Percentiles rank a stretch among this genome's conserved stretches.
These are phyloP conservation scores for Phyllosticta citriasiana DNA, from an alignment of 2,329 filamentous ascomycete species.

Conservation along the genomic window DNA sequence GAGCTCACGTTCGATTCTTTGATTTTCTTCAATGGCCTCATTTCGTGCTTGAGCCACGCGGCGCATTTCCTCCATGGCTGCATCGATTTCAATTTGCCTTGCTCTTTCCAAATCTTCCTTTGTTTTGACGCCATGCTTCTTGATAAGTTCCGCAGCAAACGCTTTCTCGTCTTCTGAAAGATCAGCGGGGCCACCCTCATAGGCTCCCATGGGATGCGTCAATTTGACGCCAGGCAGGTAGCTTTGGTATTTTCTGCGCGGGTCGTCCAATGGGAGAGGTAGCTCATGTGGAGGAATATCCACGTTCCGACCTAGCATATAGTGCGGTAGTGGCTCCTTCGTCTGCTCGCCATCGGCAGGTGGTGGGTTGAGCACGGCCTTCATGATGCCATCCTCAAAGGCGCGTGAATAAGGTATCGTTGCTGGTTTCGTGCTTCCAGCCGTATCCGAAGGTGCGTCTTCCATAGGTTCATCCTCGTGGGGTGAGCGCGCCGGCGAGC, in stretches of 20 bases:
- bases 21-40: constrained; percentile 31
- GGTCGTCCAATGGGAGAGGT: constrained; percentile 33
- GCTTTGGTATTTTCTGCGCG: constrained; percentile 32
- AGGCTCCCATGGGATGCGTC: constrained; percentile 37
- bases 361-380: constrained; percentile 26
- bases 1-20: constrained; percentile 33
- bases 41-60: constrained; percentile 25
- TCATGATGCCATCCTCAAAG: constrained; percentile 37
- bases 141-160: constrained; percentile 33
- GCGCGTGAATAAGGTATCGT: constrained; percentile 31
- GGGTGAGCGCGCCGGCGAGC: constrained; percentile 24
- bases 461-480: constrained; percentile 17
- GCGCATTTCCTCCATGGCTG: constrained; percentile 19
- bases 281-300: constrained; percentile 25
- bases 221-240: constrained; percentile 35
- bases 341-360: constrained; percentile 16
- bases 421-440: constrained; percentile 27
- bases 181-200: constrained; percentile 37
- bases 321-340: constrained; percentile 17
- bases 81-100: constrained; percentile 21
- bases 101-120: constrained; percentile 25
- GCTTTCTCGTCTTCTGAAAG: constrained; percentile 17
- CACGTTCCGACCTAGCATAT: constrained; percentile 18
- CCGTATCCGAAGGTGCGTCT: constrained; percentile 13
- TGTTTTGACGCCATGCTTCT: constrained; percentile 25